These are phyloP conservation scores for Clonostachys chloroleuca DNA, from an alignment of 2,329 filamentous ascomycete species.

Conservation along the genomic window DNA sequence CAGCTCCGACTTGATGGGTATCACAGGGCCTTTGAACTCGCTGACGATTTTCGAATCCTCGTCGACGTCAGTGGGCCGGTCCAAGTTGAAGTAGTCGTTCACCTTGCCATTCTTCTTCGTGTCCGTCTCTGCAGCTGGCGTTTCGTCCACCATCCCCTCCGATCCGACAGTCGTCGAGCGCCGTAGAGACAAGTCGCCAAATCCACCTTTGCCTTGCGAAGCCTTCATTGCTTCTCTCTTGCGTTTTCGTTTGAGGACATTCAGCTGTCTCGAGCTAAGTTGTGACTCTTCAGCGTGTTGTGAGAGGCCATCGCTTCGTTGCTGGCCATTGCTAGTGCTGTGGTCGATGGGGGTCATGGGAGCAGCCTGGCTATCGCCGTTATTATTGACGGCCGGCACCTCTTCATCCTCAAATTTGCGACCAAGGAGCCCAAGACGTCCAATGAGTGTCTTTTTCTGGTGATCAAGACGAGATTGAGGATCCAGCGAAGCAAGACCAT, in stretches of 20 bases:
- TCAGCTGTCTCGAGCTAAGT: conserved; percentile 88
- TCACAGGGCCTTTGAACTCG: conserved; percentile 83
- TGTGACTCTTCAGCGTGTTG: conserved; percentile 58
- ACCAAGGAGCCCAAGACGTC: conserved; percentile 79
- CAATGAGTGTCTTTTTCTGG: conserved; percentile 83
- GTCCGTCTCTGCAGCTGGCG: conserved; percentile 46
- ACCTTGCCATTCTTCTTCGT: conserved; percentile 58
- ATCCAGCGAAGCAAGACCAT: conserved; percentile 75
- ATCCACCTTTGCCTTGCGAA: conserved; percentile 77
- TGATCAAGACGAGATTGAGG: conserved; percentile 76
- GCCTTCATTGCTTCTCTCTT: conserved; percentile 88
- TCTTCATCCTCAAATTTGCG: conserved; percentile 84
- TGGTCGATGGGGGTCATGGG: conserved; percentile 40
- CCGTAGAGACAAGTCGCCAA: conserved; percentile 78
- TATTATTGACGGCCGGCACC: conserved; percentile 46
- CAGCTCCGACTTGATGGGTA: conserved; percentile 82
- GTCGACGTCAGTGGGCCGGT: conserved; percentile 71
- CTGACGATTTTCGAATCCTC: conserved; percentile 91
- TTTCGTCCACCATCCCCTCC: conserved; percentile 57
- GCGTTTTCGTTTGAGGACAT: conserved; percentile 88
- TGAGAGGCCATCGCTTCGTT: conserved; percentile 26
- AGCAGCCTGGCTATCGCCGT: conserved; percentile 29
- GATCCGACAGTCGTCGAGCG: conserved; percentile 56
- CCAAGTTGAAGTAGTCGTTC: conserved; percentile 86
- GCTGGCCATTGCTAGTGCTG: conserved; percentile 22